These are phyloP conservation scores for Wickerhamiella musiphila DNA, from an alignment of 805 yeast species.

Conservation along the genomic window DNA sequence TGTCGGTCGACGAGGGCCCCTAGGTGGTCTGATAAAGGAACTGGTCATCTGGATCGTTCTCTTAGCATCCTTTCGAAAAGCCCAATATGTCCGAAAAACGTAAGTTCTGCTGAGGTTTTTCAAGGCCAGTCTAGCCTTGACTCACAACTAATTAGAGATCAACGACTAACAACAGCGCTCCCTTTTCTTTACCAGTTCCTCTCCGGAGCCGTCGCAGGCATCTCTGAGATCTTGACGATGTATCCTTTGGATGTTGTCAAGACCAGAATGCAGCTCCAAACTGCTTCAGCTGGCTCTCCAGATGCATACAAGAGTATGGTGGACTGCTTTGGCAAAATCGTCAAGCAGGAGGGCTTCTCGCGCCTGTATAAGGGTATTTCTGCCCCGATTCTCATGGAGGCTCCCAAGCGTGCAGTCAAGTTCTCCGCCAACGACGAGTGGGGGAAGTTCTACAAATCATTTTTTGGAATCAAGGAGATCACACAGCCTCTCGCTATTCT, in stretches of 20 bases:
- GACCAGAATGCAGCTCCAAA: conserved; percentile 86
- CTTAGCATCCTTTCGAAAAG: no score
- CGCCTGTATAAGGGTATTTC: conserved; percentile 83
- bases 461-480: conserved; percentile 51
- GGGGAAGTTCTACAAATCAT: conserved; percentile 62
- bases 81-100: conserved; percentile 1
- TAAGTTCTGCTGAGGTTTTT: not conserved
- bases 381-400: conserved; percentile 97
- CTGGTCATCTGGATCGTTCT: not conserved
- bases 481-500: conserved; percentile 72
- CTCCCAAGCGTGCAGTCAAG: conserved; percentile 97
- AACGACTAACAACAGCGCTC: conserved; percentile 28
- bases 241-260: conserved; percentile 94
- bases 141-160: not conserved
- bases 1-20: not conserved
- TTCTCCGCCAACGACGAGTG: conserved; percentile 97
- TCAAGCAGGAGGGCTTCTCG: conserved; percentile 68
- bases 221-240: conserved; percentile 88
- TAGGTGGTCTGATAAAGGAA: not conserved
- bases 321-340: conserved; percentile 68
- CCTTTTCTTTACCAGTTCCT: conserved; percentile 85
- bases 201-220: conserved; percentile 93
- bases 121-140: no score
- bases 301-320: conserved; percentile 64
- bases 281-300: conserved; percentile 24